phyloP scores from a whole-genome alignment of 371 early-diverging fungal genomes.

The Mortierella sp. region DNA sequence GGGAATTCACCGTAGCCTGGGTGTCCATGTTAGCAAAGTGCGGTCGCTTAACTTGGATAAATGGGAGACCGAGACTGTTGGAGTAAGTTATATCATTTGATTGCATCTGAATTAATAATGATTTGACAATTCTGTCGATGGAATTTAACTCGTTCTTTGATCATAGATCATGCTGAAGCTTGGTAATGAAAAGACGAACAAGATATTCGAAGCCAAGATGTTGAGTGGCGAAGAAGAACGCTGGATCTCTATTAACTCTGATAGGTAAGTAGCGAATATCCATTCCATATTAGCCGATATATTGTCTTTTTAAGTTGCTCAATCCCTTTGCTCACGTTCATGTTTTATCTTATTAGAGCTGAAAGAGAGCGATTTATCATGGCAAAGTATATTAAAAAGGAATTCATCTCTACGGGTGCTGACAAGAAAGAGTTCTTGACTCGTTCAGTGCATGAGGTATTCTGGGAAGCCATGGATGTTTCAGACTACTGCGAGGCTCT shows the following conservation, averaged over 20 bases:
- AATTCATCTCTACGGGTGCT: slow-evolving; percentile 62
- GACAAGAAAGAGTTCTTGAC: slow-evolving; percentile 51
- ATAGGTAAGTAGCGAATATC: slow-evolving; percentile 44
- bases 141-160: background rate
- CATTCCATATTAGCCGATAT: too few relatives aligned
- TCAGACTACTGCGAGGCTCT: slow-evolving; percentile 72
- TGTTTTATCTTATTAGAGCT: slow-evolving; percentile 50
- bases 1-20: slow-evolving; percentile 96
- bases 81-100: slow-evolving; percentile 54
- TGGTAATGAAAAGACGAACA: slow-evolving; percentile 84
- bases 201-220: slow-evolving; percentile 74
- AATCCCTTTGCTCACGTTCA: background rate
- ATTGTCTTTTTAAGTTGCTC: background rate
- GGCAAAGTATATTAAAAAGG: slow-evolving; percentile 81
- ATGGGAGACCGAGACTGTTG: slow-evolving; percentile 86
- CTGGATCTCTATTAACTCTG: slow-evolving; percentile 42
- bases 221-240: slow-evolving; percentile 58
- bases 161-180: slow-evolving; percentile 80
- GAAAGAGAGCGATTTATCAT: slow-evolving; percentile 78
- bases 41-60: slow-evolving; percentile 88
- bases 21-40: slow-evolving; percentile 92
- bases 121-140: background rate
- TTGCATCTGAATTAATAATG: background rate
- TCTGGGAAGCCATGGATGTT: slow-evolving; percentile 70
- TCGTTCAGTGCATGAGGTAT: slow-evolving; percentile 57